A percentile compares a stretch with the other conserved stretches of the same genome.
Evolutionary conservation across 2,329 filamentous ascomycete species (phyloP).

Genomic region (Ilyonectria robusta): DNA sequence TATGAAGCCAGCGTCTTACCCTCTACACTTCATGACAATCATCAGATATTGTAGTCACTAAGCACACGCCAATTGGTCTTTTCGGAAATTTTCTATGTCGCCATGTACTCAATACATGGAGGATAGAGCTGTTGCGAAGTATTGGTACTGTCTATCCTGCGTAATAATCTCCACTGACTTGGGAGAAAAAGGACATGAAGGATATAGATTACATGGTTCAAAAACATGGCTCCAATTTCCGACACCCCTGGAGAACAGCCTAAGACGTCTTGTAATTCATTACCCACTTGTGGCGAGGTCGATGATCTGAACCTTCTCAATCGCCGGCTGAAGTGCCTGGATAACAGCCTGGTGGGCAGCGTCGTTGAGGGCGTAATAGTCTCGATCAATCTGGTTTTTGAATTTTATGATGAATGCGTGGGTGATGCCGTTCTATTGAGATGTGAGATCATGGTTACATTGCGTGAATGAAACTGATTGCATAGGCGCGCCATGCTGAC

Average conservation of each 20-base stretch:
- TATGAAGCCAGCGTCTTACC: no score
- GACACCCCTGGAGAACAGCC: not conserved
- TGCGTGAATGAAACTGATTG: not conserved
- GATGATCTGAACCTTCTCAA: conserved; percentile 11
- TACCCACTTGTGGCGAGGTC: not conserved
- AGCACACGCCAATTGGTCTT: no score
- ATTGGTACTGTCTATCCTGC: not conserved
- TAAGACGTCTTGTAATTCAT: not conserved
- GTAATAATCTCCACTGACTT: no score
- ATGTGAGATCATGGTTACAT: not conserved
- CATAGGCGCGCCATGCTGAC: not conserved
- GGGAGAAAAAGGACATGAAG: no score
- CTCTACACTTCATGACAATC: no score
- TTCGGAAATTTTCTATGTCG: not conserved
- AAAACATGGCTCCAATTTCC: not conserved
- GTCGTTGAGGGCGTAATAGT: conserved; percentile 3
- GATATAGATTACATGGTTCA: no score
- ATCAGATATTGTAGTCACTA: no score
- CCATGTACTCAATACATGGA: not conserved
- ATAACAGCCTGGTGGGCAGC: conserved; percentile 7
- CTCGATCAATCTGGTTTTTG: not conserved
- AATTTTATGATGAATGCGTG: conserved; percentile 8
- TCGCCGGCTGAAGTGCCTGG: not conserved
- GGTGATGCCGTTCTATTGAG: not conserved
- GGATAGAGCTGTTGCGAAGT: not conserved